These are phyloP conservation scores for Glonium stellatum DNA, from an alignment of 495 filamentous ascomycete species.

Conservation along the genomic window DNA sequence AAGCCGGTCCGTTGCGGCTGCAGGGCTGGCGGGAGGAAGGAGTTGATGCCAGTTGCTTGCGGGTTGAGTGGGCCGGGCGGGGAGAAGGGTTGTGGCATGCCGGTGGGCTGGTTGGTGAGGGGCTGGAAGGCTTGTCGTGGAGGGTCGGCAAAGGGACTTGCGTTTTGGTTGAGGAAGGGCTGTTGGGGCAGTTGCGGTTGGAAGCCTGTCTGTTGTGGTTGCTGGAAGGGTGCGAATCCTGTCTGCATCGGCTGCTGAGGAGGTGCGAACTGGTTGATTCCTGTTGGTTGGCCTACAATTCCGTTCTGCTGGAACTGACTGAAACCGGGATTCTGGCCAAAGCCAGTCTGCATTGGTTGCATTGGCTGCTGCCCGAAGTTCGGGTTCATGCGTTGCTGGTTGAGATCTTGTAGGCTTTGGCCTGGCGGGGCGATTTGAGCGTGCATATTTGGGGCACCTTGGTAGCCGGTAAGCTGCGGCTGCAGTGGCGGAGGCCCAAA, in stretches of 20 bases:
- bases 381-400: slow-evolving; percentile 51
- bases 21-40: slow-evolving; percentile 38
- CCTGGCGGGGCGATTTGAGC: slow-evolving; percentile 57
- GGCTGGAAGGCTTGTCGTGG: slow-evolving; percentile 52
- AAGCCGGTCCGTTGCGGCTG: slow-evolving; percentile 50
- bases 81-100: slow-evolving; percentile 50
- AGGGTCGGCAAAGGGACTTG: slow-evolving; percentile 52
- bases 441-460: slow-evolving; percentile 40
- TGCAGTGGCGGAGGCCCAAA: slow-evolving; percentile 68
- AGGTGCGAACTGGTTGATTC: slow-evolving; percentile 10
- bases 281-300: slow-evolving; percentile 27
- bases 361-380: slow-evolving; percentile 43
- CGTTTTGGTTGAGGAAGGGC: slow-evolving; percentile 45
- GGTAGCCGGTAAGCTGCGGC: slow-evolving; percentile 75
- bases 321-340: slow-evolving; percentile 22
- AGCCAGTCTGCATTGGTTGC: slow-evolving; percentile 27
- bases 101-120: slow-evolving; percentile 57
- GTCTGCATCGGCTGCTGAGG: slow-evolving; percentile 53
- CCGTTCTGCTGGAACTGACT: slow-evolving; percentile 23
- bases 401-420: slow-evolving; percentile 67
- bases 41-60: slow-evolving; percentile 50
- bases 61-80: slow-evolving; percentile 35
- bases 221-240: slow-evolving; percentile 45
- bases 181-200: slow-evolving; percentile 29
- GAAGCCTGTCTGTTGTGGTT: slow-evolving; percentile 34